These are phyloP conservation scores for Pezizomycotina sp. DNA, from an alignment of 2,329 filamentous ascomycete species.

Conservation along the genomic window DNA sequence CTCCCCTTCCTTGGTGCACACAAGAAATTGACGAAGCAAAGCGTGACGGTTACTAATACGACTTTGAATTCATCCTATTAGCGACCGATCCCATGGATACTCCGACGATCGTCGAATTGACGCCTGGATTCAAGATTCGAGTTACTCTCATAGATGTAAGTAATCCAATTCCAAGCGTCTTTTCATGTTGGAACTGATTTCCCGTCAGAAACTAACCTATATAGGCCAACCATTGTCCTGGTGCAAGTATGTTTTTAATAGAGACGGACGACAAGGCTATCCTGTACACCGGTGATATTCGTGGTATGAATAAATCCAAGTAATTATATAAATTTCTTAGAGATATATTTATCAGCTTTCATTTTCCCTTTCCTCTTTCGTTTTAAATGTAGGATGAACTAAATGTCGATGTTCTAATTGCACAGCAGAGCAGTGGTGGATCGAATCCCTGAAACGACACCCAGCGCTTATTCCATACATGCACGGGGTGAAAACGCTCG, in stretches of 20 bases:
- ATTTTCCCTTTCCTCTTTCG: too few relatives aligned
- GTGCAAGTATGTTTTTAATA: slow-evolving; percentile 83
- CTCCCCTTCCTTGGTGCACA: slow-evolving; percentile 37
- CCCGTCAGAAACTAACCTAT: slow-evolving; percentile 1
- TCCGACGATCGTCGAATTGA: slow-evolving; percentile 58
- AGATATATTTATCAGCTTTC: too few relatives aligned
- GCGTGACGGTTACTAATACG: too few relatives aligned
- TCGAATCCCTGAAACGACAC: slow-evolving; percentile 53
- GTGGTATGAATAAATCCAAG: slow-evolving; percentile 32
- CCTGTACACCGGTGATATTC: slow-evolving; percentile 76
- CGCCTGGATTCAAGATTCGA: slow-evolving; percentile 48
- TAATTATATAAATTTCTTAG: too few relatives aligned
- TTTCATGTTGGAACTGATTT: neutral
- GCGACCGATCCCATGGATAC: slow-evolving; percentile 68
- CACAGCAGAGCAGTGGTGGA: slow-evolving; percentile 61
- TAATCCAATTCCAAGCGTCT: neutral
- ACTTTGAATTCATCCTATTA: slow-evolving; percentile 26
- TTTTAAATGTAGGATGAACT: too few relatives aligned
- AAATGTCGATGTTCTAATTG: neutral
- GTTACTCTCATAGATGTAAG: slow-evolving; percentile 65
- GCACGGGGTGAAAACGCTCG: slow-evolving; percentile 46
- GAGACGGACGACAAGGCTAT: slow-evolving; percentile 56
- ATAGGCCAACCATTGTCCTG: slow-evolving; percentile 66
- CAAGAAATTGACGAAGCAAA: too few relatives aligned
- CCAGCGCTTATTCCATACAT: slow-evolving; percentile 62